Conservation (phyloP, 2,329 filamentous ascomycete genomes). For the Fusarium xyrophilum region DNA sequence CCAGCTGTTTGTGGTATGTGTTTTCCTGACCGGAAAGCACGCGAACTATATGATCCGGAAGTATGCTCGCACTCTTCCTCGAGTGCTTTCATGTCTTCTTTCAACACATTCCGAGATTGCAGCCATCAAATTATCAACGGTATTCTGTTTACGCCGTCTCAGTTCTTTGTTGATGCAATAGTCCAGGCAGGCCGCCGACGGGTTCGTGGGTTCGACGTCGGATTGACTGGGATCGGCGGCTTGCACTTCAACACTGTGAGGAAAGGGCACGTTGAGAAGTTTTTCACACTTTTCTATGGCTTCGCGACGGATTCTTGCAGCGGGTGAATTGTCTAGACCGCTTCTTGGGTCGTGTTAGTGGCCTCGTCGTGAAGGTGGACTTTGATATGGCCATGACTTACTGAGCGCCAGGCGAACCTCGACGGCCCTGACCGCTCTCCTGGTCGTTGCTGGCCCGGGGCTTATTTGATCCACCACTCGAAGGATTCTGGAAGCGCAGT, state of each 20-base stretch:
- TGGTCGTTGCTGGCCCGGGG: constrained; percentile 27
- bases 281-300: constrained; percentile 15
- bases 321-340: constrained; percentile 22
- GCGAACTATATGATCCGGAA: constrained; percentile 22
- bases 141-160: constrained; percentile 12
- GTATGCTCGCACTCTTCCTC: constrained; percentile 29
- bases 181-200: constrained; percentile 37
- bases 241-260: constrained; percentile 21
- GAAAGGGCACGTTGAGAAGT: constrained; percentile 32
- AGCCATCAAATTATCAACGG: constrained; percentile 27
- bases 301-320: constrained; percentile 17
- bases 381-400: background rate
- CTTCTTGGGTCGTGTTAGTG: constrained; percentile 9
- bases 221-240: constrained; percentile 33
- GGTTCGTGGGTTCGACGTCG: constrained; percentile 40
- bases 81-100: constrained; percentile 33
- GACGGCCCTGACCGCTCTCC: constrained; percentile 37
- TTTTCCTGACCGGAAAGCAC: constrained; percentile 14
- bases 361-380: no score
- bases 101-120: constrained; percentile 23
- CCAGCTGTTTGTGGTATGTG: constrained; percentile 14
- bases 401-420: constrained; percentile 35
- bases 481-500: constrained; percentile 5
- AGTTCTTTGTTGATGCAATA: constrained; percentile 22
- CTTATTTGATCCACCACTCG: constrained; percentile 12